Conservation (phyloP, 129 eudicot species). For the Centella asiatica region DNA sequence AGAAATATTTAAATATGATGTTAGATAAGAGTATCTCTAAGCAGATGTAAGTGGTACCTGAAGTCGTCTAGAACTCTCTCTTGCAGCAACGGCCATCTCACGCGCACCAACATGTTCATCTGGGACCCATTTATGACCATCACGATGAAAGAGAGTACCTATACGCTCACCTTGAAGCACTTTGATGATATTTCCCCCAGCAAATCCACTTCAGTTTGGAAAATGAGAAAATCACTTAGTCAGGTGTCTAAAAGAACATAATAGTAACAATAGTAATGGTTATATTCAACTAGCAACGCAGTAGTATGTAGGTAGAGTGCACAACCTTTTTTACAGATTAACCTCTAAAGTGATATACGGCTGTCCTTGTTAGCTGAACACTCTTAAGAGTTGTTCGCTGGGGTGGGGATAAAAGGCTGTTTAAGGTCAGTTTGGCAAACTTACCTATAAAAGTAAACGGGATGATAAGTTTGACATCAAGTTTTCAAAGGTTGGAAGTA, state of each 20-base stretch:
- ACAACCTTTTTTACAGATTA: not conserved
- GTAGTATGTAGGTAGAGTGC: not conserved
- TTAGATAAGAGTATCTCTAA: slow-evolving; percentile 4
- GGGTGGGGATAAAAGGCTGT: not conserved
- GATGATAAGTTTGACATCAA: too few species aligned
- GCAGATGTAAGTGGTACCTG: slow-evolving; percentile 45
- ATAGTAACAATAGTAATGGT: too few species aligned
- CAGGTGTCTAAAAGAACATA: not conserved
- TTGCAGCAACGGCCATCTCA: slow-evolving; percentile 83
- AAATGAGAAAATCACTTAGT: not conserved
- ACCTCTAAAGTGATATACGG: not conserved
- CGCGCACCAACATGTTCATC: slow-evolving; percentile 53
- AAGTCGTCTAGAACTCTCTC: slow-evolving; percentile 81
- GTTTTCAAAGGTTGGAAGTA: too few species aligned
- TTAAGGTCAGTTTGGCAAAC: too few species aligned
- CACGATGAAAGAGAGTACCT: slow-evolving; percentile 82
- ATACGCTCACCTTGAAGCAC: slow-evolving; percentile 55
- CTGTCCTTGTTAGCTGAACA: not conserved
- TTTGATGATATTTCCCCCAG: slow-evolving; percentile 53
- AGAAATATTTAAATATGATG: too few species aligned
- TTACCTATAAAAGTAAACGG: too few species aligned
- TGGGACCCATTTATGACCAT: slow-evolving; percentile 60
- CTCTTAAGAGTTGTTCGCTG: not conserved
- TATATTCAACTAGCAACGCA: not conserved
- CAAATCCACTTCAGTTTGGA: slow-evolving; percentile 55